Evolutionary conservation across 2,329 filamentous ascomycete species (phyloP).

Genomic region (Didymella keratinophila): DNA sequence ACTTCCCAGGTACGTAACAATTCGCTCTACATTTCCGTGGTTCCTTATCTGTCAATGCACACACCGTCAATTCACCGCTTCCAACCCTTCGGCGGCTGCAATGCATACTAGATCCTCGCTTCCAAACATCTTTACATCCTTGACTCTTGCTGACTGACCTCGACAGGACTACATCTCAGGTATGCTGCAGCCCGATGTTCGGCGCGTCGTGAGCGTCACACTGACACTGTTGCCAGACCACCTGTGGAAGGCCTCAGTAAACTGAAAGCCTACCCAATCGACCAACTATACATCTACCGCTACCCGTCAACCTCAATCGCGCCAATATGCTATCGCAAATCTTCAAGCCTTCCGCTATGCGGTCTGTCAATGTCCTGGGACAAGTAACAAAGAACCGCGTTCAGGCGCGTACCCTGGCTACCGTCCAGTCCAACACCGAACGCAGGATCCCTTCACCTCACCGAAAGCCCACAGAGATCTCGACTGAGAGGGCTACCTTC

Average conservation of each 20-base stretch:
- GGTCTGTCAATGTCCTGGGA: slow-evolving; percentile 54
- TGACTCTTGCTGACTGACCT: slow-evolving; percentile 47
- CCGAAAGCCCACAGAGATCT: slow-evolving; percentile 70
- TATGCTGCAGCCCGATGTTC: slow-evolving; percentile 47
- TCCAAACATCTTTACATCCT: slow-evolving; percentile 12
- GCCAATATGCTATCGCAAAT: slow-evolving; percentile 63
- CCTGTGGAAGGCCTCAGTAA: slow-evolving; percentile 72
- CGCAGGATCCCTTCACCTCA: slow-evolving; percentile 69
- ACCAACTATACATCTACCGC: slow-evolving; percentile 17
- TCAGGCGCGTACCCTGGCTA: slow-evolving; percentile 66
- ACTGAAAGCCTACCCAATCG: slow-evolving; percentile 56
- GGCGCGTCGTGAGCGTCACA: slow-evolving; percentile 28
- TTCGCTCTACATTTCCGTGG: slow-evolving; percentile 6
- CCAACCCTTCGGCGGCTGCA: slow-evolving; percentile 17
- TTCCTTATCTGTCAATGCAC: slow-evolving; percentile 43
- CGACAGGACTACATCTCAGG: slow-evolving; percentile 70
- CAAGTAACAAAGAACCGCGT: slow-evolving; percentile 55
- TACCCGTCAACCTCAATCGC: slow-evolving; percentile 30
- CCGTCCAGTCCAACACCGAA: slow-evolving; percentile 73
- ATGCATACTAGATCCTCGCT: slow-evolving; percentile 19
- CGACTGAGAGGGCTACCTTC: slow-evolving; percentile 84
- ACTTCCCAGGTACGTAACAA: slow-evolving; percentile 60
- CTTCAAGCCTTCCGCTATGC: slow-evolving; percentile 60
- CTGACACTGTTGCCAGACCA: slow-evolving; percentile 59
- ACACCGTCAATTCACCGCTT: slow-evolving; percentile 41